Conservation (phyloP, 2,329 filamentous ascomycete species). For the Stemphylium lycopersici region DNA sequence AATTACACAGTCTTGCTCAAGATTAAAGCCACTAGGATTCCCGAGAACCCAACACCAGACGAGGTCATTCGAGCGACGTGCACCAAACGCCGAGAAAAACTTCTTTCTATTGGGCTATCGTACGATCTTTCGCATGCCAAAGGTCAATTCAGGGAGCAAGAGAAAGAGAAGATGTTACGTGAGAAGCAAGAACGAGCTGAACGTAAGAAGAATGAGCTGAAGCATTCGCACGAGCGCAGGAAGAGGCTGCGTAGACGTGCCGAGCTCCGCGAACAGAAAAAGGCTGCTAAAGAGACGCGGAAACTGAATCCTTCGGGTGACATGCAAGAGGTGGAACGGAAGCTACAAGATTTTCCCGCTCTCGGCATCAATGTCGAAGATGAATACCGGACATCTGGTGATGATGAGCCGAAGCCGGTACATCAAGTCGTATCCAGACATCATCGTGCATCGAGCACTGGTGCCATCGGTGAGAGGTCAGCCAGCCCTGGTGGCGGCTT, state of each 20-base stretch:
- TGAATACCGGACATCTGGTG: constrained; percentile 32
- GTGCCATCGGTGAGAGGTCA: constrained; percentile 37
- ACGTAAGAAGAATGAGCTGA: constrained; percentile 44
- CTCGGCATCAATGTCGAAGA: constrained; percentile 46
- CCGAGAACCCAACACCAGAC: constrained; percentile 62
- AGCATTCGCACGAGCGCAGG: constrained; percentile 46
- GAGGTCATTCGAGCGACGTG: constrained; percentile 71
- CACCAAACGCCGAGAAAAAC: constrained; percentile 70
- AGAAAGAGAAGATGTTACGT: constrained; percentile 52
- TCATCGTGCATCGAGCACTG: constrained; percentile 38
- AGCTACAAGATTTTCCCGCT: constrained; percentile 36
- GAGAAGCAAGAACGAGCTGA: constrained; percentile 48
- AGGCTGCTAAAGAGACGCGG: constrained; percentile 39
- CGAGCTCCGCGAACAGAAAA: constrained; percentile 49
- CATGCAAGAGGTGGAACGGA: constrained; percentile 36
- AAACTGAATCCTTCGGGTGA: constrained; percentile 30
- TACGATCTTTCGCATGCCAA: constrained; percentile 75
- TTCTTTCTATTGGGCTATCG: constrained; percentile 71
- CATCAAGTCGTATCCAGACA: constrained; percentile 38
- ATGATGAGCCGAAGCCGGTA: constrained; percentile 39
- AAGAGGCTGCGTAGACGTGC: constrained; percentile 46
- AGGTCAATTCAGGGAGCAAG: constrained; percentile 61
- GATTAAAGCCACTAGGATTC: constrained; percentile 68
- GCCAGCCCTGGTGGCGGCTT: constrained; percentile 41
- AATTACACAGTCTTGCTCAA: constrained; percentile 78